Base-by-base conservation (phyloP, 371 early-diverging fungal species). In the Catenaria anguillulae region DNA sequence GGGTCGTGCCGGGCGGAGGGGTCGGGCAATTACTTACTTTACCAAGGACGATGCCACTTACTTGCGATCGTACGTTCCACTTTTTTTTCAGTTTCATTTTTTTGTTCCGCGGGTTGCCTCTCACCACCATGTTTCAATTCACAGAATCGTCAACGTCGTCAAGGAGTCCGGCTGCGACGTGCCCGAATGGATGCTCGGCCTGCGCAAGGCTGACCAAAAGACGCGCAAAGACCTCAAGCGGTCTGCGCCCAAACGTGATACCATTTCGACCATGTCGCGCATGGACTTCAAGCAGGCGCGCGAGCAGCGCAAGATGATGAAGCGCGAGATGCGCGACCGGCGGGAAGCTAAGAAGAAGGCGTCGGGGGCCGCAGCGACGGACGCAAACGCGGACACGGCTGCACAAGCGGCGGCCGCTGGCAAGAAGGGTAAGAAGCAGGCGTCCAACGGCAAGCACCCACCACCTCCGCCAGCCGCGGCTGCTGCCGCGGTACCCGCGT, bases 71-170 rank as follows among this genome's bases (percentile, higher is more conserved):
- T 81, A 67, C 43, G 64, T 65, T 23, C 65, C 63, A 68, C 66
- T 62, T 45, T 68, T 37, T 63, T 65, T 23, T 66, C 63, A 68
- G 66, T 62, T 45, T 68, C 58, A 33, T 60, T 67, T 60, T 63
- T 60, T 13, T 71, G 60, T 64, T 58, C 67, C n/a, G n/a, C n/a
- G n/a, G n/a, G n/a, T n/a, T n/a, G n/a, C n/a, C n/a, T n/a, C n/a
- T n/a, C n/a, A n/a, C n/a, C n/a, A n/a, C n/a, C n/a, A n/a, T n/a
- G n/a, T n/a, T n/a, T n/a, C n/a, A n/a, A n/a, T n/a, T n/a, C n/a
- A 8, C 65, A 81, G 84, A 62, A 84, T 97, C 62, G 97, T 90
- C 40, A 95, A 96, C 70, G 96, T 97, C 8, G 94, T 97, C 94
- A 79, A 81, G 58, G 86, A 88, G 65, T 89, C 90, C 33, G 97